A percentile compares a stretch with the other conserved stretches of the same genome.
Conservation (phyloP, 257 asterid genomes). For the Solanum rostratum region DNA sequence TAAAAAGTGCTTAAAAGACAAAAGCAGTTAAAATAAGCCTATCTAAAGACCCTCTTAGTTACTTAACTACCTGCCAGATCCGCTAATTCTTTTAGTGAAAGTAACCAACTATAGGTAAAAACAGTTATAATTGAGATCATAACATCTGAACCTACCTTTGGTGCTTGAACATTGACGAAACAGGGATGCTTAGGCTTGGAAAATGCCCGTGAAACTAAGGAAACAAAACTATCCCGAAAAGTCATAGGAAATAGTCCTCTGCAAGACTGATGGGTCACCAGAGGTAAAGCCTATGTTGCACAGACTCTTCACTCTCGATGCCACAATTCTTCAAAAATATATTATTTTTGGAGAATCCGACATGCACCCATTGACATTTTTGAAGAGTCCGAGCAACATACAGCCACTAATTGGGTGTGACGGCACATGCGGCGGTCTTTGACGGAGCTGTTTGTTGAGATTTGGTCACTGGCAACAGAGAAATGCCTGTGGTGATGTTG, state of each 20-base stretch:
- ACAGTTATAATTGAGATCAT: no score
- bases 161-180: neutral
- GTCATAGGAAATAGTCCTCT: neutral
- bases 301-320: no score
- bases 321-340: no score
- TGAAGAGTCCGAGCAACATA: no score
- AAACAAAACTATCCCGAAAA: neutral
- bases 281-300: neutral
- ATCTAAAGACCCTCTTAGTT: no score
- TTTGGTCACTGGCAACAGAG: neutral
- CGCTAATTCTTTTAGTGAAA: no score
- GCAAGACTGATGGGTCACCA: neutral
- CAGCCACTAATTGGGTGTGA: neutral
- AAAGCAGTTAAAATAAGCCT: no score
- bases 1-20: no score
- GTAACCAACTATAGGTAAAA: no score
- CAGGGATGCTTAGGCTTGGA: neutral
- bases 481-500: neutral
- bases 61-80: no score
- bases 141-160: neutral
- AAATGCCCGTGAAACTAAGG: neutral
- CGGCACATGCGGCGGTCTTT: neutral
- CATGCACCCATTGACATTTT: no score
- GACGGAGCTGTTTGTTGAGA: neutral
- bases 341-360: no score